A percentile compares a stretch with the other conserved stretches of the same genome.
Evolutionary conservation across 306 rosid genomes (phyloP).

Genomic region (Castanea mollissima): DNA sequence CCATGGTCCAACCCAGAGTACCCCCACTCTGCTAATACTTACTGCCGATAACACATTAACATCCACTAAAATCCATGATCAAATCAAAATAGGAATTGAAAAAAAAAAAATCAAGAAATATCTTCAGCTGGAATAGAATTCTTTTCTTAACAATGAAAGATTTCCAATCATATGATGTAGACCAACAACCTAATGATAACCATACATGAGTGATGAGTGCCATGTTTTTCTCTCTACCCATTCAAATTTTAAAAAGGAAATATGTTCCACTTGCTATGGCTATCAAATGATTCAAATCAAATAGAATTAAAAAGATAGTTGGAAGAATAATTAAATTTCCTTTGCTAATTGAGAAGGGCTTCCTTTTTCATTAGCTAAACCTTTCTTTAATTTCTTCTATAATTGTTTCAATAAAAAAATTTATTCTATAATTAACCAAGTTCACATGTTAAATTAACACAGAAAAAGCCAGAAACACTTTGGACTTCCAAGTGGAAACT

Average conservation of each 20-base stretch:
- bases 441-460: neutral
- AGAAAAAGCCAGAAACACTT: neutral
- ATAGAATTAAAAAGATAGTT: slow-evolving; percentile 9
- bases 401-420: neutral
- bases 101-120: too few relatives aligned
- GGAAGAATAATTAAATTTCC: neutral
- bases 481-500: slow-evolving; percentile 9
- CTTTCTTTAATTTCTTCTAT: neutral
- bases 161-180: too few relatives aligned
- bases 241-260: too few relatives aligned
- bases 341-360: neutral
- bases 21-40: too few relatives aligned
- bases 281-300: slow-evolving; percentile 47
- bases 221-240: neutral
- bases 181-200: too few relatives aligned
- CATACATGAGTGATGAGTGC: neutral
- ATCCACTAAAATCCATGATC: too few relatives aligned
- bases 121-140: too few relatives aligned
- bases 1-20: too few relatives aligned
- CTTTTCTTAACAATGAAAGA: too few relatives aligned
- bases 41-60: too few relatives aligned
- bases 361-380: slow-evolving; percentile 1
- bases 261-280: neutral
- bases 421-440: neutral
- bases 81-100: too few relatives aligned